Base-by-base conservation (phyloP, 2,329 filamentous ascomycete species). In the Fusarium chaquense region DNA sequence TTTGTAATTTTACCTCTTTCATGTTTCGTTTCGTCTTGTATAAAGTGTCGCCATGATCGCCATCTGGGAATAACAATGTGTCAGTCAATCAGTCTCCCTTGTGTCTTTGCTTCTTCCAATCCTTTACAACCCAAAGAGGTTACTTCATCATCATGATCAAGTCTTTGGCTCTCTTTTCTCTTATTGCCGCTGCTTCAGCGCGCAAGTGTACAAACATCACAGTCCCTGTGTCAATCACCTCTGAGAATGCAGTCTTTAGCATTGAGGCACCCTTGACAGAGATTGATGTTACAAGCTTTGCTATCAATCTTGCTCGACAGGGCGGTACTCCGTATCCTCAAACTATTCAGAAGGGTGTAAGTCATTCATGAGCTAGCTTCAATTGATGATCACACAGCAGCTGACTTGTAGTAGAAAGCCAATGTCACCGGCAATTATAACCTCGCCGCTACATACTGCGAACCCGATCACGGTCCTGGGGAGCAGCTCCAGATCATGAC, bases 381-480 rank as follows among this genome's bases (percentile, higher is more conserved):
- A 35, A 35, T 35, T 35, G 33, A 35, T 18, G 16, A 30, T 11
- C 9, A 1, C 1, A 18, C 3, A 11, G 28, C 9, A 30, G 10
- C 73, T 26, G 7, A 72, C 10, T 15, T 6, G 16, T 18, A 15
- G 15, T n/a, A 84, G 81, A 87, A 86, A 70, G 73, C 80, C 30
- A 86, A 83, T 1, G 77, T 89, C 18, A 75, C 79, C 3, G 87
- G 86, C 33, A 81, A 78, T 26, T 91, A 90, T 78, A 76, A 85
- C 6, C 85, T 91, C 49, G 85, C 83, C 6, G 85, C 87, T 0
- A 87, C 86, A 12, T 90, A 89, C 80, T 92, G 90, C 77, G 78
- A 82, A 55, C 89, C 89, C 0, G 81, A 85, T 62, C 72, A 71
- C 8, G 83, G 81, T 12, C 77, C 82, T 13, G 75, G 81, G 53